phyloP scores from a whole-genome alignment of 768 basidiomycete species.

The Dendrothele bispora region DNA sequence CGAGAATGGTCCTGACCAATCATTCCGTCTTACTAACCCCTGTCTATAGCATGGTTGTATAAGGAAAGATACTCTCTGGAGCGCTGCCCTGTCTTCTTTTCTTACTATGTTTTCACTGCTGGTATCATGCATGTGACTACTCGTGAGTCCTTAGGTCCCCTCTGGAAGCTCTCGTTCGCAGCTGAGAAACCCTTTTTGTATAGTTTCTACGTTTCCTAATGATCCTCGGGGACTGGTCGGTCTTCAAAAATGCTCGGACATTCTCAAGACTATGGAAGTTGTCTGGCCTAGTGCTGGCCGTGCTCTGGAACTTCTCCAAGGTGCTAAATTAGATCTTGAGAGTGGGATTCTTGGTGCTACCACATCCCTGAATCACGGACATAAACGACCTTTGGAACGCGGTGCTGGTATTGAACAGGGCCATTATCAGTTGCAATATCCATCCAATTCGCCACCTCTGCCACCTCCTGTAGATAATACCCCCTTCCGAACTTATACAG shows the following conservation, averaged over 20 bases:
- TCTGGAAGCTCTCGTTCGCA: neutral
- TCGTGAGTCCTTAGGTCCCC: conserved; percentile 42
- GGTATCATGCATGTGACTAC: conserved; percentile 77
- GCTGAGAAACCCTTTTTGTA: neutral
- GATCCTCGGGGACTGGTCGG: conserved; percentile 72
- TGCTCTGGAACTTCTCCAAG: conserved; percentile 69
- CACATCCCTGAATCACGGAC: conserved; percentile 28
- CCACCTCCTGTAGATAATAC: neutral
- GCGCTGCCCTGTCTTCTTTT: conserved; percentile 66
- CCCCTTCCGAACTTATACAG: neutral
- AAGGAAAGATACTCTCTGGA: conserved; percentile 61
- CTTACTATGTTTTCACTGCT: conserved; percentile 80
- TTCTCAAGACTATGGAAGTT: conserved; percentile 61
- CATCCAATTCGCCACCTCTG: conserved; percentile 9
- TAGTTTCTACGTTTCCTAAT: conserved; percentile 62
- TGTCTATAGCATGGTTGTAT: conserved; percentile 51
- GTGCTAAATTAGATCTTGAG: conserved; percentile 47
- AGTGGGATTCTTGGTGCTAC: neutral
- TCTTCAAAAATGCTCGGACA: conserved; percentile 65
- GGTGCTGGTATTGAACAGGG: conserved; percentile 41
- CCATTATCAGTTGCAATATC: conserved; percentile 20
- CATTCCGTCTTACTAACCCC: conserved; percentile 1
- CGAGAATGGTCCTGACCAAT: neutral
- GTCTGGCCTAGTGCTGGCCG: conserved; percentile 80
- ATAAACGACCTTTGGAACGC: conserved; percentile 63